Evolutionary conservation across 164 flowering plant genomes (phyloP).

Genomic region (Brasenia schreberi): DNA sequence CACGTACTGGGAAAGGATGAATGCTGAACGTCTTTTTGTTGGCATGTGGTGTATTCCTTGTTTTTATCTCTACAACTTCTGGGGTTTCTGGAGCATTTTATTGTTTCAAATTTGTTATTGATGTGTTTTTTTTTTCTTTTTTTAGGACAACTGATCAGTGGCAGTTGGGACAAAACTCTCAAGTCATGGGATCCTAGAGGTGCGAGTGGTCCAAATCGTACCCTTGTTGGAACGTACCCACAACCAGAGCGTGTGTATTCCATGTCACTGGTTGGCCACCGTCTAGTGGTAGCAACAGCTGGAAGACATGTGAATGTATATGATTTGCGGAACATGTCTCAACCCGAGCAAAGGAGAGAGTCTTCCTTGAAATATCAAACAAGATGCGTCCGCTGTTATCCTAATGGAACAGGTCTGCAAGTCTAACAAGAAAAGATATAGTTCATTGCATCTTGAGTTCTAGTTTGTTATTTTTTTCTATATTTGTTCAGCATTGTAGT

Average conservation of each 20-base stretch:
- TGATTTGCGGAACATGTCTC: constrained; percentile 95
- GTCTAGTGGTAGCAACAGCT: constrained; percentile 95
- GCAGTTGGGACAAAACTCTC: constrained; percentile 96
- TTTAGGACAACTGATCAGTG: constrained; percentile 90
- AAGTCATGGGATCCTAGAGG: constrained; percentile 99
- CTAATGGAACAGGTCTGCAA: constrained; percentile 87
- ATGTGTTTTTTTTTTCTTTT: background rate
- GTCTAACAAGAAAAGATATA: background rate
- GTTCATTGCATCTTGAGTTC: background rate
- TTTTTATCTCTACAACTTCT: background rate
- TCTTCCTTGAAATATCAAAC: constrained; percentile 98
- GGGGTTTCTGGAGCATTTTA: background rate
- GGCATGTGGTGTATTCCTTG: background rate
- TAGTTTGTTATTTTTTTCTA: background rate
- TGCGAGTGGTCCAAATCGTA: constrained; percentile 85
- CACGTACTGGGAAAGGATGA: no score
- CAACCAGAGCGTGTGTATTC: constrained; percentile 99
- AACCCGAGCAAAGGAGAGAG: constrained; percentile 95
- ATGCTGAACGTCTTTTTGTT: background rate
- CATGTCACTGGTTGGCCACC: constrained; percentile 82
- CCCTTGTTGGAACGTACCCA: constrained; percentile 78
- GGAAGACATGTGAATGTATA: constrained; percentile 97
- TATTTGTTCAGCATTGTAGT: background rate
- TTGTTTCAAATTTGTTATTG: constrained; percentile 1
- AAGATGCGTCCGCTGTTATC: constrained; percentile 94